Percentiles rank a stretch among this genome's conserved stretches.
These are phyloP conservation scores for Schoenoplectus tabernaemontani DNA, from an alignment of 202 grass and related monocot species.

Conservation along the genomic window DNA sequence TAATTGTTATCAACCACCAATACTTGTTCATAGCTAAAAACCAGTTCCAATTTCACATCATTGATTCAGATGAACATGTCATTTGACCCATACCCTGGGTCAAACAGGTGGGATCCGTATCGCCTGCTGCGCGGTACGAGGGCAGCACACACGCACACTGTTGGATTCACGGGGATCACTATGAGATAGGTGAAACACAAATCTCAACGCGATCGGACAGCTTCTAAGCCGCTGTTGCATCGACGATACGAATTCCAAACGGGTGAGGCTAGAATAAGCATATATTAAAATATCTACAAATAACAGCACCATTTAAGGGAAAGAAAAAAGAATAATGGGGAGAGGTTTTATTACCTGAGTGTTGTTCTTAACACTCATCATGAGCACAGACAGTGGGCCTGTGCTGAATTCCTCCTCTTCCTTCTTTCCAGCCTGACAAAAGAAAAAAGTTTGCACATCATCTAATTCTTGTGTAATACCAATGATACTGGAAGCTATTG, in stretches of 20 bases:
- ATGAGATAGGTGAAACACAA: too few species aligned
- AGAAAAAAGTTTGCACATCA: background rate
- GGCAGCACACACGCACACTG: too few species aligned
- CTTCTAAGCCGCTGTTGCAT: too few species aligned
- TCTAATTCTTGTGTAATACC: background rate
- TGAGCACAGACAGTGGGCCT: constrained; percentile 81
- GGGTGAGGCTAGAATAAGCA: background rate
- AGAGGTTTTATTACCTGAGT: constrained; percentile 44
- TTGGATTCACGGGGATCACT: too few species aligned
- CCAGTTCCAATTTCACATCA: background rate
- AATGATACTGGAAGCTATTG: too few species aligned
- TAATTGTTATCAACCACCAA: background rate
- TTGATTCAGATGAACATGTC: background rate
- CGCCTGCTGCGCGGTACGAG: too few species aligned
- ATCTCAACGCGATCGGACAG: too few species aligned
- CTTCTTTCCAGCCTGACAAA: constrained; percentile 44
- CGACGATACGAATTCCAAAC: too few species aligned
- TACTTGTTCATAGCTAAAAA: background rate
- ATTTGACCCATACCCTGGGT: background rate
- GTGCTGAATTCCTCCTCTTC: constrained; percentile 98
- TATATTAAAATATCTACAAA: background rate
- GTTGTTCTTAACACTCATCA: constrained; percentile 95
- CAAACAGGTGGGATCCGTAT: too few species aligned
- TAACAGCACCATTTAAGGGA: background rate
- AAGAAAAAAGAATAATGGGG: background rate